Percentiles rank a stretch among this genome's conserved stretches.
Conservation (phyloP, 192 early-diverging fungal genomes). For the Rhizophagus prolifer region DNA sequence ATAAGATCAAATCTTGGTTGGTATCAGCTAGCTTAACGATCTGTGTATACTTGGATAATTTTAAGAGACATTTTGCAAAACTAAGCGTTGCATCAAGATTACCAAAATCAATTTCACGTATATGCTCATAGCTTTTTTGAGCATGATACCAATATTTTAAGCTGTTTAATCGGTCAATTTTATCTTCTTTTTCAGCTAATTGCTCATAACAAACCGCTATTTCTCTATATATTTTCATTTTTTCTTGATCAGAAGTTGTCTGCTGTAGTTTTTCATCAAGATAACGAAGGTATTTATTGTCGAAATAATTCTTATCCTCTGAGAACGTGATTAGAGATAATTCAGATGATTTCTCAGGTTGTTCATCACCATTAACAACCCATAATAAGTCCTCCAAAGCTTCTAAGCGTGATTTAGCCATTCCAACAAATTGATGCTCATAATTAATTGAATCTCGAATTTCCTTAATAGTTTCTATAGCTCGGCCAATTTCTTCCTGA, state of each 20-base stretch:
- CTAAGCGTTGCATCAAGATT: neutral
- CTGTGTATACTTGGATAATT: neutral
- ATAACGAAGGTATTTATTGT: neutral
- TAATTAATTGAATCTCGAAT: neutral
- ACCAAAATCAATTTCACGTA: neutral
- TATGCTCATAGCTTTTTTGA: neutral
- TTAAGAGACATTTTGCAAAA: neutral
- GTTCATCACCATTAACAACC: neutral
- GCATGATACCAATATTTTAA: neutral
- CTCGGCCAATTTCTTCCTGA: neutral
- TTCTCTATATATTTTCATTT: neutral
- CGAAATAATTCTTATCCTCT: neutral
- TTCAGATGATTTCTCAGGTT: neutral
- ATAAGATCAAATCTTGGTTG: neutral
- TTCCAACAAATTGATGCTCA: neutral
- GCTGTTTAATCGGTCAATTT: neutral
- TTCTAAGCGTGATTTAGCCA: neutral
- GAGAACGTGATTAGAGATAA: neutral
- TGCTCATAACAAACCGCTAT: neutral
- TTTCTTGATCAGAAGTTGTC: neutral
- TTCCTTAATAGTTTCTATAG: neutral
- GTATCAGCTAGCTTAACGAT: neutral
- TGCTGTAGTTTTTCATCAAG: neutral
- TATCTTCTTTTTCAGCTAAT: slow-evolving; percentile 1
- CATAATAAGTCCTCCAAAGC: slow-evolving; percentile 12